Conservation (phyloP, 2,329 filamentous ascomycete species). For the Aspergillus pseudoviridinutans region DNA sequence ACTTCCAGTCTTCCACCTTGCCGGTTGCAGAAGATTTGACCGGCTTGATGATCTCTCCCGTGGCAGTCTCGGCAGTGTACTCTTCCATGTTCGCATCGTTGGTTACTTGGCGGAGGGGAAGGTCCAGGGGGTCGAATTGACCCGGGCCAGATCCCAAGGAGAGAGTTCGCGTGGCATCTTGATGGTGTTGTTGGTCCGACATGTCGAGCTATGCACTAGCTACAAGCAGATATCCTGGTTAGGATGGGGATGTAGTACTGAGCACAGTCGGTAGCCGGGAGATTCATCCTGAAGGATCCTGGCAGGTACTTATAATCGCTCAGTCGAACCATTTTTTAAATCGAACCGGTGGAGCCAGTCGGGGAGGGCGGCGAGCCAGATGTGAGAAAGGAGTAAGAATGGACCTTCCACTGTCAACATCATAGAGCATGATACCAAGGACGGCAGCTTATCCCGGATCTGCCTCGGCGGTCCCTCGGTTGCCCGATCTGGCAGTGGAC, state of each 20-base stretch:
- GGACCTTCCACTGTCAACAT: conserved; percentile 1
- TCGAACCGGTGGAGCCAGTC: background rate
- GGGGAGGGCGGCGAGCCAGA: background rate
- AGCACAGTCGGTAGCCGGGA: background rate
- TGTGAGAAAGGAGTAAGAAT: background rate
- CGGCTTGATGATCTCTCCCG: conserved; percentile 58
- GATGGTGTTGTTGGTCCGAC: conserved; percentile 4
- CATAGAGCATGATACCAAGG: background rate
- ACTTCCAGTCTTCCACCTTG: conserved; percentile 52
- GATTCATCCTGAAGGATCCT: background rate
- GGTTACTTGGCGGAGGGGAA: conserved; percentile 63
- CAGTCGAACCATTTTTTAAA: background rate
- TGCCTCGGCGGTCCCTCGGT: conserved; percentile 3
- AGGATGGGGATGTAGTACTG: background rate
- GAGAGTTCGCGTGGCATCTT: conserved; percentile 20
- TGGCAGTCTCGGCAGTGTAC: conserved; percentile 59
- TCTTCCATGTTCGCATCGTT: conserved; percentile 61
- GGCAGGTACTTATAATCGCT: conserved; percentile 2
- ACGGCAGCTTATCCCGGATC: conserved; percentile 3
- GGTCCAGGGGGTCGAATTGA: conserved; percentile 47
- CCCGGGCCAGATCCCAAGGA: conserved; percentile 19
- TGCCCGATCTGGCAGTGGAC: conserved; percentile 13
- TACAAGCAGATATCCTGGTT: background rate
- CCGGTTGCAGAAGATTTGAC: conserved; percentile 54
- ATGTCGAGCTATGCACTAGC: background rate